Evolutionary conservation across 164 flowering plant species (phyloP), one percentile per base, ranked within the genome.

Genomic region (Macadamia tetraphylla): DNA sequence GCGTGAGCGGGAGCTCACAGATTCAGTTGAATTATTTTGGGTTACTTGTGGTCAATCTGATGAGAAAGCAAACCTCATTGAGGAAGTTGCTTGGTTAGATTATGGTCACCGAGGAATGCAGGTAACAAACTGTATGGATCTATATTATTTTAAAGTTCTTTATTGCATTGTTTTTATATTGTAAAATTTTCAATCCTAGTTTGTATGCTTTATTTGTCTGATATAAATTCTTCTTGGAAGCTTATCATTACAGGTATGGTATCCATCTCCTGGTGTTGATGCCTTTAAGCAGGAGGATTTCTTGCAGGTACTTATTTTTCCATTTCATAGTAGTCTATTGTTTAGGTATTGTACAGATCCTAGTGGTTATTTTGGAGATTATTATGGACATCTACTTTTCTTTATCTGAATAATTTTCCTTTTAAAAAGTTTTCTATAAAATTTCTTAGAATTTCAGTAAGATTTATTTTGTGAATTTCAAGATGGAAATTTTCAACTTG

Each of bases 91-190:
- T 31, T 94, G 99, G 99, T 82, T 92, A 68, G 97, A 92, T 79
- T 92, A 94, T 80, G 97, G 97, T 57, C 87, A 87, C 70, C 79
- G 95, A 69, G 99, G 99, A 73, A 92, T 94, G 99, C 99, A 92
- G 99, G 99, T 92, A 82, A 85, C 31, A 15, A 35, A 58, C 68
- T 73, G 52, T 66, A 60, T 60, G 40, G 44, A 29, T 68, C 64
- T 18, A 14, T 65, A 7, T 7, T 49, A 35, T 62, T 71, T 66
- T 15, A 6, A 12, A 51, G 61, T 57, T 67, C 5, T 40, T 35
- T 62, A 29, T 58, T n/a, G 6, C 40, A 64, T 29, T 48, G 29
- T 29, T 4, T 29, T 11, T 58, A 60, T 40, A 30, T 4, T 58
- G 56, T 31, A 49, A 52, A 13, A 46, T 49, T 44, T 35, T n/a